phyloP scores from a whole-genome alignment of 1,284 basidiomycete species.

The Microbotryum lychnidis-dioicae region DNA sequence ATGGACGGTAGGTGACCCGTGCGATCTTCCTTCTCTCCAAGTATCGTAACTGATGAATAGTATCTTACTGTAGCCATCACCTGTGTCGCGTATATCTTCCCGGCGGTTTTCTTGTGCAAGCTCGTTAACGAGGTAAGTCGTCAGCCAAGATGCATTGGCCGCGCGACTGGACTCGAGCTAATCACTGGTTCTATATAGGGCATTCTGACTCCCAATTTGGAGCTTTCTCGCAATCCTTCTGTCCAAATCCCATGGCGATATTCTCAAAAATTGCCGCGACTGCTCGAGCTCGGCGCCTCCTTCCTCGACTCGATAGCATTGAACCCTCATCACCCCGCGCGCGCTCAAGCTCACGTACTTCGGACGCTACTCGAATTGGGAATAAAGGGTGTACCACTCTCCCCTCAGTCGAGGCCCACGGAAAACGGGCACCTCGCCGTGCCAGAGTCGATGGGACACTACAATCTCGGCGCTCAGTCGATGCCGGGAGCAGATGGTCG shows the following conservation, averaged over 20 bases:
- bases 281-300: slow-evolving; percentile 29
- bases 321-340: slow-evolving; percentile 23
- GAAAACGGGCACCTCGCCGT: too few species aligned
- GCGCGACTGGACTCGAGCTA: too few species aligned
- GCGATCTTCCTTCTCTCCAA: slow-evolving; percentile 4
- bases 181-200: slow-evolving; percentile 4
- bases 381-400: slow-evolving; percentile 10
- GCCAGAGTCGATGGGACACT: too few species aligned
- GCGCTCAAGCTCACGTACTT: slow-evolving; percentile 23
- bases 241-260: slow-evolving; percentile 24
- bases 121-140: slow-evolving; percentile 28
- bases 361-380: slow-evolving; percentile 28
- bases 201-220: slow-evolving; percentile 26
- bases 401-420: not conserved
- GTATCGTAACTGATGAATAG: not conserved
- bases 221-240: slow-evolving; percentile 11
- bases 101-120: slow-evolving; percentile 28
- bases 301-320: slow-evolving; percentile 29
- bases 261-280: slow-evolving; percentile 29
- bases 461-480: too few species aligned
- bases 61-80: slow-evolving; percentile 8
- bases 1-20: slow-evolving; percentile 5
- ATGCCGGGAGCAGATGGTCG: too few species aligned
- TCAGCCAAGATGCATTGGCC: not conserved
- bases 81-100: slow-evolving; percentile 29